Evolutionary conservation across 768 basidiomycete genomes (phyloP), one percentile per base, ranked within the genome.

Genomic region (Multifurca ochricompacta): DNA sequence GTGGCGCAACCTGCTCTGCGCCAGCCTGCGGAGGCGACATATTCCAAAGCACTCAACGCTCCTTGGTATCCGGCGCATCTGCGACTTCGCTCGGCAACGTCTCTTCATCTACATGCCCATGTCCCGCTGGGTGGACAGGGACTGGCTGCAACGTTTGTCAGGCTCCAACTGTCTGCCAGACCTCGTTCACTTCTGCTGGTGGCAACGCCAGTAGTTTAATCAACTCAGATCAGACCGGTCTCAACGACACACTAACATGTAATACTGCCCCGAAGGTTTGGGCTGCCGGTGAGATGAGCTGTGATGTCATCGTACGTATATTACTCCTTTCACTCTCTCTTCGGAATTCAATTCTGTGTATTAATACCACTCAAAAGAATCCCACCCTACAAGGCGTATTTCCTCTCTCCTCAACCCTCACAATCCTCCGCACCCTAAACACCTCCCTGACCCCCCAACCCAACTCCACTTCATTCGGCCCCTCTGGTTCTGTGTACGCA

Each of bases 221-320:
- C 9, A 4, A 9, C 19, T 40, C 60, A 4, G 66, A 71, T 2
- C 66, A 65, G 51, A 59, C 65, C n/a, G 71, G 72, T 6, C 66
- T 74, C 36, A 88, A 92, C 58, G 67, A 75, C n/a, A 83, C 83
- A 3, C 64, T 94, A 59, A 76, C 80, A 2, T 95, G 92, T 70
- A 91, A 82, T 62, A 77, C 77, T 10, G 61, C 74, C 7, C 77
- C 91, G 0, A 73, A 74, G 44, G 87, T 93, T 8, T 95, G 77
- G 62, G 83, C 91, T 1, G 77, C 85, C 2, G 78, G 89, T 3
- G 82, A 92, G 66, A 81, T 94, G 75, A 88, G 87, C 59, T 97
- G 94, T 69, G 71, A 75, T 51, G 91, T 95, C 11, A 74, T 79
- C 53, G 91, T 91, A 28, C 30, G 49, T 52, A 30, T 40, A 25